Base-by-base conservation (phyloP, 106 monocot genomes). In the Phalaenopsis aphrodite region DNA sequence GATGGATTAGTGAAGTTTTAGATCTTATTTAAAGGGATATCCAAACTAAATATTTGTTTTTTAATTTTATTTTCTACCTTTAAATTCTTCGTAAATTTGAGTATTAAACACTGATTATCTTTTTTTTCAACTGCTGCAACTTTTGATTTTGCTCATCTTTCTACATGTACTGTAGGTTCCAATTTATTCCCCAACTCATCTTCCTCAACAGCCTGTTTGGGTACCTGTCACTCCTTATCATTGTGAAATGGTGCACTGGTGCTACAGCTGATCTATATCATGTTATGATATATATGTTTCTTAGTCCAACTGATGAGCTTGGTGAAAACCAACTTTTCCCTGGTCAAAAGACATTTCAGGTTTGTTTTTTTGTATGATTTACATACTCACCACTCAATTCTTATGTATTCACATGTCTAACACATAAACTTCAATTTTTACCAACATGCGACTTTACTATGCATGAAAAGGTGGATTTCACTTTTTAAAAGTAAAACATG, bases 221-320 rank as follows among this genome's bases (percentile, higher is more conserved):
- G 68, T 99, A 99, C 46, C 84, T 99, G 30, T 99, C 98, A 45
- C 77, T 95, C 14, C 94, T 99, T 24, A 95, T 94, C 66, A 86
- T 99, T 82, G 77, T 99, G 23, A 99, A 99, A 82, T 99, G 98
- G 98, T 91, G 91, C 83, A 94, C 94, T 78, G 98, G 98, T 75
- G 93, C 98, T 55, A 84, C 91, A 77, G 83, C 94, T 61, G 98
- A 99, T 87, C 78, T 99, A 14, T 99, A 99, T 80, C 98, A 99
- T 82, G 90, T 94, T n/a, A 99, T 99, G 98, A 99, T 99, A 79
- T 99, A 99, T 75, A 99, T 99, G 98, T 99, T 99, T 78, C 90
- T 99, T 42, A 94, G 98, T 78, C 98, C 98, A 83, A 93, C 94
- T 42, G 98, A 99, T 76, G 94, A 99, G 72, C 92, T 99, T 79